phyloP scores from a whole-genome alignment of 805 yeast genomes.

The Ogataea sp. region DNA sequence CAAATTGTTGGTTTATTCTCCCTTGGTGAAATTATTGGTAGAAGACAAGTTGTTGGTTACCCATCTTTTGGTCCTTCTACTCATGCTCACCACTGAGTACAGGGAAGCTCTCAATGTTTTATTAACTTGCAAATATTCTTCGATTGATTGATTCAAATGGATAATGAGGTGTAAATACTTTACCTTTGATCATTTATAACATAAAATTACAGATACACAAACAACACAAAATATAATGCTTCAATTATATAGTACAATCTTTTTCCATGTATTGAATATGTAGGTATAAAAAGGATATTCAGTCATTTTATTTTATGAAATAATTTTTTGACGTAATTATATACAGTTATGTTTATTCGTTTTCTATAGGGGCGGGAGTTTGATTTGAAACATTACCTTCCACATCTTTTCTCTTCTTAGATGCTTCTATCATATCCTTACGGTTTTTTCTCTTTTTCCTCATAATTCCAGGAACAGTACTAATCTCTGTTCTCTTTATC shows the following conservation, averaged over 20 bases:
- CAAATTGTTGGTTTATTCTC: constrained; percentile 90
- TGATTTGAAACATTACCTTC: not conserved
- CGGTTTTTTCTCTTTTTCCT: constrained; percentile 55
- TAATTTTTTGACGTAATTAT: too few relatives aligned
- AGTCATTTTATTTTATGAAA: too few relatives aligned
- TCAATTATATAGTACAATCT: not conserved
- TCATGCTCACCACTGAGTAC: constrained; percentile 22
- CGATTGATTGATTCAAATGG: too few relatives aligned
- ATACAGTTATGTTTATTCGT: not conserved
- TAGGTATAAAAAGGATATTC: constrained; percentile 1
- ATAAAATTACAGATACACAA: not conserved
- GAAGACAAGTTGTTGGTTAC: constrained; percentile 91
- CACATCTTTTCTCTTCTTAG: constrained; percentile 48
- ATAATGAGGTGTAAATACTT: too few relatives aligned
- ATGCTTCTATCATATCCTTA: constrained; percentile 67
- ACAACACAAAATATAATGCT: not conserved
- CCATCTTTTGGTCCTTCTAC: constrained; percentile 47
- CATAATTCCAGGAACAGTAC: constrained; percentile 73
- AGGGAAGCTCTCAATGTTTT: too few relatives aligned
- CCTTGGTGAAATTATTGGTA: constrained; percentile 92
- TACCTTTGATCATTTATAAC: too few relatives aligned
- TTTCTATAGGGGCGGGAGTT: not conserved
- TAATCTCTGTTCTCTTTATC: constrained; percentile 62
- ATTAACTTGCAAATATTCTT: too few relatives aligned
- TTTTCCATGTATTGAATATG: not conserved